A percentile compares a stretch with the other conserved stretches of the same genome.
Evolutionary conservation across 2,329 filamentous ascomycete genomes (phyloP).

Genomic region (Trichoderma simmonsii): DNA sequence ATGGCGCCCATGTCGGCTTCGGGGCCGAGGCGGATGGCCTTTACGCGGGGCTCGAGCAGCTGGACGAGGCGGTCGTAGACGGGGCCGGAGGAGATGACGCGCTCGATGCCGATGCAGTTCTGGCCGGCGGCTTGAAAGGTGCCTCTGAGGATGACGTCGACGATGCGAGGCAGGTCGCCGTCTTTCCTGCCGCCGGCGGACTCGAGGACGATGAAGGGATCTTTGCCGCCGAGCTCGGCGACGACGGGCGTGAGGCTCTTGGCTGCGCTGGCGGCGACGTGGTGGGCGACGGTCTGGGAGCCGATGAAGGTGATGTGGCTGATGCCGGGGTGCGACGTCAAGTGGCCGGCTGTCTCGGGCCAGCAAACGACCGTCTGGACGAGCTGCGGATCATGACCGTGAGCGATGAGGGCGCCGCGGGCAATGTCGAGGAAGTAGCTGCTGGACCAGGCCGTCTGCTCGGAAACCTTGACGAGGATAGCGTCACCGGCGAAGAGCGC

Average conservation of each 20-base stretch:
- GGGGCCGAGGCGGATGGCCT: conserved; percentile 71
- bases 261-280: conserved; percentile 82
- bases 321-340: conserved; percentile 82
- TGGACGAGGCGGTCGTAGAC: conserved; percentile 71
- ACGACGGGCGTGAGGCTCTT: conserved; percentile 83
- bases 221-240: conserved; percentile 92
- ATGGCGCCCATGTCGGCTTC: conserved; percentile 82
- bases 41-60: conserved; percentile 70
- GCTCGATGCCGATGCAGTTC: conserved; percentile 97
- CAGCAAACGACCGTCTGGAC: conserved; percentile 86
- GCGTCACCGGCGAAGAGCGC: conserved; percentile 88
- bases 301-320: conserved; percentile 95
- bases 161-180: conserved; percentile 65
- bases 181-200: conserved; percentile 48
- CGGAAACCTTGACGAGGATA: conserved; percentile 89
- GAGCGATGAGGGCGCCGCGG: conserved; percentile 73
- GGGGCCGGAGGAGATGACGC: conserved; percentile 76
- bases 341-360: conserved; percentile 73
- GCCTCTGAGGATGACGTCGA: conserved; percentile 82
- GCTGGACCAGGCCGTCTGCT: conserved; percentile 92
- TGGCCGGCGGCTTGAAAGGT: conserved; percentile 95
- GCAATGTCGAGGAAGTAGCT: conserved; percentile 77
- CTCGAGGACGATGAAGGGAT: conserved; percentile 85
- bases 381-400: conserved; percentile 77
- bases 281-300: conserved; percentile 78